Evolutionary conservation across 2,329 filamentous ascomycete species (phyloP), one percentile per base, ranked within the genome.

Genomic region (Alternaria sp.): DNA sequence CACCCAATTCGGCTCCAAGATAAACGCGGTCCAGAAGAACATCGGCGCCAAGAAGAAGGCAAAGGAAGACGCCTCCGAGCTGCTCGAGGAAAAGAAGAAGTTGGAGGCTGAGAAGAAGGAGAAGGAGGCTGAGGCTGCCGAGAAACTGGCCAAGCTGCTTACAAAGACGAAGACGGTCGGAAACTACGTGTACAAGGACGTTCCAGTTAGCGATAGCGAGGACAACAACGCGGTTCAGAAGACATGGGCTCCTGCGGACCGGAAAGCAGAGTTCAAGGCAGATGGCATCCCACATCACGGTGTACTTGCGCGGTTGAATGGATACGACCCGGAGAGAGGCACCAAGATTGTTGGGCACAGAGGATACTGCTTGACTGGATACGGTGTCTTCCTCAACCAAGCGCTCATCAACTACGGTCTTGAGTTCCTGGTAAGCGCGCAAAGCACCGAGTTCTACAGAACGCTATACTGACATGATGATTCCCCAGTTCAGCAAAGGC

Each of bases 241-340:
- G 74, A 91, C 87, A 28, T 99, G 94, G 94, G 87, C 88, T 6
- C 95, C 95, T 0, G 89, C 93, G 70, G 90, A 90, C 57, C 86
- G 90, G 62, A 86, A 83, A 21, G 88, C 92, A 53, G 89, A 94
- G 82, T 93, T 94, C 85, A 94, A 94, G 85, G 88, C 89, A 73
- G 86, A 91, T 61, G 87, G 85, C 66, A 90, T 98, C 66, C 97
- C 94, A 55, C 96, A 99, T 81, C 96, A 99, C 81, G 95, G 98
- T 79, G 94, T 99, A 58, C 88, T 98, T 64, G 89, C 90, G 62
- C 88, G 93, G 72, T 84, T 98, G 67, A 93, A 96, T 72, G 94
- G 95, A 58, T 97, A 97, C 78, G 96, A 98, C 78, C 92, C 93
- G 1, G 93, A 97, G 77, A 90, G 96, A 69, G 77, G 75, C 33